Percentiles rank a stretch among this genome's conserved stretches.
Evolutionary conservation across 2,329 filamentous ascomycete genomes (phyloP).

Genomic region (Tolypocladium cylindrosporum): DNA sequence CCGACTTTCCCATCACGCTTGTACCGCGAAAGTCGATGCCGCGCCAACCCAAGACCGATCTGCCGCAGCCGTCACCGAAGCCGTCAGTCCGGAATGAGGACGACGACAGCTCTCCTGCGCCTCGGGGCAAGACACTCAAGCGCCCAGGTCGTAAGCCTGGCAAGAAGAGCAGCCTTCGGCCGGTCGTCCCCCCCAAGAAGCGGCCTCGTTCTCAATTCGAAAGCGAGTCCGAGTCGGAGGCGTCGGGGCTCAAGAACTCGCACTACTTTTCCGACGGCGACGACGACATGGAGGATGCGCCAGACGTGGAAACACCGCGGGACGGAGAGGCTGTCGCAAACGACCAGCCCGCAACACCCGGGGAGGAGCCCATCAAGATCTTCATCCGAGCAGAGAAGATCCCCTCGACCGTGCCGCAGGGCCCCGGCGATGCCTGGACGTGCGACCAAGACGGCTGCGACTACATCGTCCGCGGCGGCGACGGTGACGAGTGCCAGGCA

Average conservation of each 20-base stretch:
- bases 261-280: slow-evolving; percentile 21
- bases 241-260: slow-evolving; percentile 23
- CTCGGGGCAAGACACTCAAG: slow-evolving; percentile 17
- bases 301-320: neutral
- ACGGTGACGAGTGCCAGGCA: slow-evolving; percentile 41
- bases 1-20: slow-evolving; percentile 18
- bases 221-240: slow-evolving; percentile 25
- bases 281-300: slow-evolving; percentile 17
- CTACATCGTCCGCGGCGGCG: slow-evolving; percentile 54
- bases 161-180: slow-evolving; percentile 35
- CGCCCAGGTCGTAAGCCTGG: slow-evolving; percentile 22
- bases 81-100: slow-evolving; percentile 4
- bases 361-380: slow-evolving; percentile 24
- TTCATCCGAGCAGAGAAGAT: slow-evolving; percentile 39
- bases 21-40: slow-evolving; percentile 11
- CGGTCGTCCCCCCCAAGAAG: slow-evolving; percentile 31
- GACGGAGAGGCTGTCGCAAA: slow-evolving; percentile 10
- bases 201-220: slow-evolving; percentile 28
- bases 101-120: slow-evolving; percentile 8
- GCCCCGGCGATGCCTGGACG: slow-evolving; percentile 54
- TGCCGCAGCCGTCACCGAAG: neutral
- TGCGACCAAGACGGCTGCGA: slow-evolving; percentile 56
- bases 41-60: slow-evolving; percentile 1
- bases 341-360: slow-evolving; percentile 2
- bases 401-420: slow-evolving; percentile 38